Percentiles rank a stretch among this genome's conserved stretches.
Conservation (phyloP, 75 land plant genomes). For the Chamaecyparis obtusa region DNA sequence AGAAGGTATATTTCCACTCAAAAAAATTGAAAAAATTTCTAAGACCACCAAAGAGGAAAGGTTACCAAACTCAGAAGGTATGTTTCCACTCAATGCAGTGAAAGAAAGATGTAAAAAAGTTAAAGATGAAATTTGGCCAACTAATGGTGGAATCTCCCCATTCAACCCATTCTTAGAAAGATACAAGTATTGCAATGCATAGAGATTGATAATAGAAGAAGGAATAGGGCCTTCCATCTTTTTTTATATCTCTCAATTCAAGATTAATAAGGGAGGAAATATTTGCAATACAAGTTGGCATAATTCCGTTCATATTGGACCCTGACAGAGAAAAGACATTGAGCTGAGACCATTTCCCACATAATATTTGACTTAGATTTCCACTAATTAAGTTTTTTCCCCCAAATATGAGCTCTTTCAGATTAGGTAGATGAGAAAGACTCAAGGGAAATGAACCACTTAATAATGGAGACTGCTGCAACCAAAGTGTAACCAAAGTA, state of each 20-base stretch:
- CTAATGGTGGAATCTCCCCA: not conserved
- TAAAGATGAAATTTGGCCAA: not conserved
- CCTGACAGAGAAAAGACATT: not conserved
- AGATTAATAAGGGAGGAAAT: not conserved
- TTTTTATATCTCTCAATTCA: too few relatives aligned
- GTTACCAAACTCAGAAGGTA: not conserved
- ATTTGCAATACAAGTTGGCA: not conserved
- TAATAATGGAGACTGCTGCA: too few relatives aligned
- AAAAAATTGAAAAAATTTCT: accelerated
- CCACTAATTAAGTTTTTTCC: too few relatives aligned
- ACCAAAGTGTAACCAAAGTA: too few relatives aligned
- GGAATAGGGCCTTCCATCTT: not conserved
- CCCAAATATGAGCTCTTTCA: too few relatives aligned
- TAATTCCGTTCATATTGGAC: not conserved
- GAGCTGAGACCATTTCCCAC: too few relatives aligned
- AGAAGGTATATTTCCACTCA: not conserved
- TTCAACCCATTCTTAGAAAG: too few relatives aligned
- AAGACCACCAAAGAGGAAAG: not conserved
- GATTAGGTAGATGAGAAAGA: too few relatives aligned
- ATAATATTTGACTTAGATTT: too few relatives aligned
- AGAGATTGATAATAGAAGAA: not conserved
- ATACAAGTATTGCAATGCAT: too few relatives aligned
- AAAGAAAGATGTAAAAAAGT: too few relatives aligned
- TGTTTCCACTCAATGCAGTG: not conserved
- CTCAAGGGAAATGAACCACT: too few relatives aligned